phyloP scores from a whole-genome alignment of 345 rosid genomes.

The Cardamine chenopodiifolia region DNA sequence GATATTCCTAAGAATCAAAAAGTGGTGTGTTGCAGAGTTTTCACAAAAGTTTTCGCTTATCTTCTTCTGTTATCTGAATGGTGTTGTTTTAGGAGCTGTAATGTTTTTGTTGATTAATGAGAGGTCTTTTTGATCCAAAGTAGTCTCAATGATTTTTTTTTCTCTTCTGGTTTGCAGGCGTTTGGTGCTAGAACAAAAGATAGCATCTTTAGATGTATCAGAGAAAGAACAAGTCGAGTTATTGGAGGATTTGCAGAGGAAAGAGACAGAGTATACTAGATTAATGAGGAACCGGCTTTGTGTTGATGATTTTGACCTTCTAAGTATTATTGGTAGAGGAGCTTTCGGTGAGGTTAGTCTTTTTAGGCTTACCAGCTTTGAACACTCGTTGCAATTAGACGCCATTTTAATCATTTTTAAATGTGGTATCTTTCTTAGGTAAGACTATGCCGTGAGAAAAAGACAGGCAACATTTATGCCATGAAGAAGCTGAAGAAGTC shows the following conservation, averaged over 20 bases:
- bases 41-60: background rate
- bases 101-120: constrained; percentile 14
- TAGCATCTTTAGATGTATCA: constrained; percentile 71
- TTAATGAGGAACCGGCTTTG: constrained; percentile 82
- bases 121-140: constrained; percentile 12
- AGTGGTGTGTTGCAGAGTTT: background rate
- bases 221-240: constrained; percentile 72
- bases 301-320: constrained; percentile 83
- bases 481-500: constrained; percentile 97
- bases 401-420: background rate
- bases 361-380: background rate
- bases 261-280: constrained; percentile 84
- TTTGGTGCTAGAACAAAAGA: constrained; percentile 59
- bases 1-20: constrained; percentile 6
- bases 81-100: constrained; percentile 25
- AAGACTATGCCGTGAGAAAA: constrained; percentile 80
- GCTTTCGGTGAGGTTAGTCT: constrained; percentile 93
- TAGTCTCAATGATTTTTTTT: background rate
- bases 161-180: constrained; percentile 55
- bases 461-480: constrained; percentile 79
- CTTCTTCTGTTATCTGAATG: constrained; percentile 16
- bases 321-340: constrained; percentile 84
- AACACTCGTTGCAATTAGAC: background rate
- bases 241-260: constrained; percentile 78
- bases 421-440: constrained; percentile 54